Percentiles rank a stretch among this genome's conserved stretches.
Evolutionary conservation across 345 rosid genomes (phyloP).

Genomic region (Erodium maritimum): DNA sequence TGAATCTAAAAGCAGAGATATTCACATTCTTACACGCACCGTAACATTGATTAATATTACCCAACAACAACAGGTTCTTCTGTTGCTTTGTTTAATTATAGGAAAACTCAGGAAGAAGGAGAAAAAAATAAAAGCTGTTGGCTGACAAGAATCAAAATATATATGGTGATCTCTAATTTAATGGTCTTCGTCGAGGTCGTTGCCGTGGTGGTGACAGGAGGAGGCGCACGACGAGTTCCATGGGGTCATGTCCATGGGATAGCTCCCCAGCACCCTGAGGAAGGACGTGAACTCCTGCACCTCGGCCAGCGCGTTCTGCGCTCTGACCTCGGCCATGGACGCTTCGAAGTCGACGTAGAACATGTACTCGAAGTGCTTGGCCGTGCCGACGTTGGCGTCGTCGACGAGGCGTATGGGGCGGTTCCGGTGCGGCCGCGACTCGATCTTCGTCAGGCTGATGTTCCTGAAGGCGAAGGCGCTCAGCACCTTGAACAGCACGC

Average conservation of each 20-base stretch:
- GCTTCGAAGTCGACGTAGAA: slow-evolving; percentile 94
- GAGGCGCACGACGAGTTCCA: slow-evolving; percentile 51
- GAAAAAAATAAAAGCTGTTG: no score
- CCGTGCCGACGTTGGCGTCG: slow-evolving; percentile 66
- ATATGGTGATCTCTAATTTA: no score
- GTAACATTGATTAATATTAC: no score
- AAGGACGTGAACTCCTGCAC: slow-evolving; percentile 99
- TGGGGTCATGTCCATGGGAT: slow-evolving; percentile 99
- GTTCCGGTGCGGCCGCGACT: slow-evolving; percentile 83
- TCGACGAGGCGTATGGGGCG: slow-evolving; percentile 66
- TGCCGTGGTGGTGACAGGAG: background rate
- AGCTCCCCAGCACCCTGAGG: slow-evolving; percentile 89
- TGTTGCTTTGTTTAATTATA: no score
- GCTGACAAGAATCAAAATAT: no score
- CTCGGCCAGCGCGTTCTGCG: slow-evolving; percentile 92
- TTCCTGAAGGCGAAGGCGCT: slow-evolving; percentile 90
- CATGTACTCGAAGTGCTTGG: slow-evolving; percentile 84
- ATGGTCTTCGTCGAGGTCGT: no score
- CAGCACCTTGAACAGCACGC: slow-evolving; percentile 82
- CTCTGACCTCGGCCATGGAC: slow-evolving; percentile 85
- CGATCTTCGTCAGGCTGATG: slow-evolving; percentile 83
- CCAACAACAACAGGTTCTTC: no score
- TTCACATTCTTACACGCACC: no score
- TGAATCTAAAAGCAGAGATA: no score
- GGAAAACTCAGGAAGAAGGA: no score